Evolutionary conservation across 176 grass and related monocot species (phyloP), one percentile per base, ranked within the genome.

Genomic region (Oryza meridionalis): DNA sequence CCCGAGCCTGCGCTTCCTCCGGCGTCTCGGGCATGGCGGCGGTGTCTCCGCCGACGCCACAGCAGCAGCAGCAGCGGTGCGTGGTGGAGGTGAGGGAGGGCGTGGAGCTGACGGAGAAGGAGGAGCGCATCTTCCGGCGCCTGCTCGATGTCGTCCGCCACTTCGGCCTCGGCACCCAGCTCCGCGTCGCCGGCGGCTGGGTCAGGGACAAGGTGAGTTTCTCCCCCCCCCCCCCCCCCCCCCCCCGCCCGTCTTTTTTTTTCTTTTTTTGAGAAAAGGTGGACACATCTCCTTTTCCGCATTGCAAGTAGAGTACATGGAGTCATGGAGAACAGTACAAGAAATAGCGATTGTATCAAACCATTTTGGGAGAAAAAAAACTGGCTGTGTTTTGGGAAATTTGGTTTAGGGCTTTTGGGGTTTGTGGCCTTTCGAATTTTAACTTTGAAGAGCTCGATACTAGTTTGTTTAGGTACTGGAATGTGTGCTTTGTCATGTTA

Each of bases 121-220:
- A 98, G 87, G 87, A 90, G 55, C 21, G 40, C 70, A 98, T 98
- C 51, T 98, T 95, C 80, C 43, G 33, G n/a, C 68, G 91, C 9
- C 79, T 98, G 27, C 89, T 95, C 15, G 96, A 92, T 5, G 96
- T 98, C 58, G 90, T 95, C 15, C 69, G 80, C 64, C 91, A 90
- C 86, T 98, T 93, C 79, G 58, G 72, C 11, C 89, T 98, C 29
- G 84, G 79, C 68, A 90, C 88, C 33, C 88, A 90, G 88, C 84
- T 90, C 84, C 88, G 88, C 61, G 85, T 91, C 35, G 85, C 89
- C 19, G 89, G 89, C 5, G 89, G 89, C 31, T 91, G 89, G 89
- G 89, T 91, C 37, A 73, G 85, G 71, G 89, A 91, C 59, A 91
- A 91, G 89, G 89, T 91, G 4, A 31, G 69, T 3, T 3, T 45